Conservation (phyloP, 1,284 basidiomycete species). For the Ganoderma sp. region DNA sequence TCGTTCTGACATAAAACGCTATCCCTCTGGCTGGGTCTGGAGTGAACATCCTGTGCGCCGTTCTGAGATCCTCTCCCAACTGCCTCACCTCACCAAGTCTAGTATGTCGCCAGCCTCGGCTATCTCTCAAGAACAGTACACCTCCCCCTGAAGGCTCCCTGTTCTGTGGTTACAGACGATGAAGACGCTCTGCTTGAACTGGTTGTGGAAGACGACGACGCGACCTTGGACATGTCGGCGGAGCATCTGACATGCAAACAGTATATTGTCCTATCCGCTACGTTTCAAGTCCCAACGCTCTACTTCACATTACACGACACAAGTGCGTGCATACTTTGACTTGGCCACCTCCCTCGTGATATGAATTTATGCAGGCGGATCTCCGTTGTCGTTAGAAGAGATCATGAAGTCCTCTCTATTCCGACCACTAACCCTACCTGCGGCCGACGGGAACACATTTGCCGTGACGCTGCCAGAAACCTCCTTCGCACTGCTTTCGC, state of each 20-base stretch:
- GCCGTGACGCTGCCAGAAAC: constrained; percentile 56
- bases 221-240: constrained; percentile 17
- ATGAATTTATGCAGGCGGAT: constrained; percentile 56
- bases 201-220: constrained; percentile 25
- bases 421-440: constrained; percentile 50
- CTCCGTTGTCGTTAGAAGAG: constrained; percentile 60
- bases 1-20: constrained; percentile 16
- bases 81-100: constrained; percentile 23
- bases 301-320: constrained; percentile 74
- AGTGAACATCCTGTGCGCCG: constrained; percentile 55
- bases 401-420: constrained; percentile 66
- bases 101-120: constrained; percentile 50
- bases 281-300: constrained; percentile 79
- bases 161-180: constrained; percentile 7
- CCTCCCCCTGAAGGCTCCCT: constrained; percentile 21
- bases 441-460: constrained; percentile 52
- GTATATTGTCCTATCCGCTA: constrained; percentile 72
- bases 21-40: constrained; percentile 56
- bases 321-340: constrained; percentile 46
- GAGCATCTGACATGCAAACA: constrained; percentile 54
- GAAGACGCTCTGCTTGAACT: constrained; percentile 5
- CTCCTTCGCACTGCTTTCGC: constrained; percentile 76
- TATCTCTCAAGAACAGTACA: constrained; percentile 52
- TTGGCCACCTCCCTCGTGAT: constrained; percentile 1
- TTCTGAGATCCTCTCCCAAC: constrained; percentile 16